Evolutionary conservation across 257 asterid species (phyloP).

Genomic region (Plantago major): DNA sequence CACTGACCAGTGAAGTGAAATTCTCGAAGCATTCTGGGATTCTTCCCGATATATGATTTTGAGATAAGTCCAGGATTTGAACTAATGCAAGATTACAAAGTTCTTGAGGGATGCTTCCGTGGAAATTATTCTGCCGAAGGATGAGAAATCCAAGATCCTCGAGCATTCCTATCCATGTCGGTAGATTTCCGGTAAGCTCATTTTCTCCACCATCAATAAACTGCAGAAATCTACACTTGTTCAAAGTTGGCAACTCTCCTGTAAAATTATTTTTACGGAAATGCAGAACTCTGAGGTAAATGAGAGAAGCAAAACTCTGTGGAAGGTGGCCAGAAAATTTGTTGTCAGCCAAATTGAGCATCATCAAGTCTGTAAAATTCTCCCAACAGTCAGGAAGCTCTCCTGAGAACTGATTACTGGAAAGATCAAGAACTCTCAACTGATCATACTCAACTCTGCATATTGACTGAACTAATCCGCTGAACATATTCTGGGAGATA

Average conservation of each 20-base stretch:
- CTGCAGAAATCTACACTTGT: conserved; percentile 18
- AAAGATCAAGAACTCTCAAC: too few species aligned
- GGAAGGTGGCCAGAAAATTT: too few species aligned
- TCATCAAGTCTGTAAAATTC: too few species aligned
- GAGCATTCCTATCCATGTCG: not conserved
- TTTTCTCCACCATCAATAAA: conserved; percentile 36
- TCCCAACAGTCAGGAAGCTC: too few species aligned
- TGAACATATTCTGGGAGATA: too few species aligned
- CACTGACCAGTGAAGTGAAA: conserved; percentile 12
- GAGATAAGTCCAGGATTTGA: conserved; percentile 38
- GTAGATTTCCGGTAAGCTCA: conserved; percentile 2
- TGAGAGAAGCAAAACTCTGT: too few species aligned
- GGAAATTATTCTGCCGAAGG: too few species aligned
- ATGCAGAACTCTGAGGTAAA: not conserved
- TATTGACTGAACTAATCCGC: too few species aligned
- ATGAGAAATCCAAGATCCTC: conserved; percentile 7
- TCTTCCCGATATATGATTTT: conserved; percentile 26
- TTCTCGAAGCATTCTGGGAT: conserved; percentile 32
- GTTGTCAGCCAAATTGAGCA: too few species aligned
- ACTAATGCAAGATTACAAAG: conserved; percentile 28
- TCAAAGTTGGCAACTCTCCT: conserved; percentile 29
- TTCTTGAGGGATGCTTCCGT: conserved; percentile 9
- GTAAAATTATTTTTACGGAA: conserved; percentile 23
- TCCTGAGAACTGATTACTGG: too few species aligned
- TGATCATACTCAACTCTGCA: too few species aligned